Percentiles rank a stretch among this genome's conserved stretches.
These are phyloP conservation scores for Ophiostoma ips DNA, from an alignment of 2,329 filamentous ascomycete species.

Conservation along the genomic window DNA sequence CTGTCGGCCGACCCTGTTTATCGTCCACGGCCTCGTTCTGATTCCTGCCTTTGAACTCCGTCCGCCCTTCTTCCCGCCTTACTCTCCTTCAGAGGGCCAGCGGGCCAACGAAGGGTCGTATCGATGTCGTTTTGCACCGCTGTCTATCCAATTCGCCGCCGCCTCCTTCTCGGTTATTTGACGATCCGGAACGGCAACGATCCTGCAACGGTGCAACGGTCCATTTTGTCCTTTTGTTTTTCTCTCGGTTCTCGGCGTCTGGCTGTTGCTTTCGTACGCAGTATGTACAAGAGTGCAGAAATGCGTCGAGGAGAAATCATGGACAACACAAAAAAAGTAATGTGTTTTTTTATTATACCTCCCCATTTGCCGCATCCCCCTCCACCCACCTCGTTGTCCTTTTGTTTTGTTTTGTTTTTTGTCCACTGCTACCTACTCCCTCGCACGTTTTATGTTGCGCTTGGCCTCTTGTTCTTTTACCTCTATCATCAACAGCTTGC, in stretches of 20 bases:
- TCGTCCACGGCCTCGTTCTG: neutral
- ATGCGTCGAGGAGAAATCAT: no score
- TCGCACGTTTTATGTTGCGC: neutral
- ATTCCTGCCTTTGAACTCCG: neutral
- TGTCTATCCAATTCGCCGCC: no score
- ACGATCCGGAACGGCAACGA: neutral
- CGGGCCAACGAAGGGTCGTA: neutral
- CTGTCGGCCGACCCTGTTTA: neutral
- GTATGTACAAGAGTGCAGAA: neutral
- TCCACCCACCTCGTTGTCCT: neutral
- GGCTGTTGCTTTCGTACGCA: neutral
- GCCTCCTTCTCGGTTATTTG: neutral
- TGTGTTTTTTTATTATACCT: neutral
- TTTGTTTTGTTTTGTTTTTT: neutral
- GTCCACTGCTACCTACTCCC: neutral
- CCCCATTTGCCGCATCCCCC: neutral
- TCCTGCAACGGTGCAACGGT: neutral
- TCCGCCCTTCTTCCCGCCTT: neutral
- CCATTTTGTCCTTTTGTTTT: neutral
- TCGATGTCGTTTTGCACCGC: neutral
- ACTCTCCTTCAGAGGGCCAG: no score
- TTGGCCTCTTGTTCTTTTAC: no score
- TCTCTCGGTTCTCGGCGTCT: neutral
- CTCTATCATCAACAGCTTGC: neutral
- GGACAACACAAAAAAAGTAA: conserved; percentile 4